Evolutionary conservation across 768 basidiomycete genomes (phyloP).

Genomic region (Strobilomyces echinocephalus): DNA sequence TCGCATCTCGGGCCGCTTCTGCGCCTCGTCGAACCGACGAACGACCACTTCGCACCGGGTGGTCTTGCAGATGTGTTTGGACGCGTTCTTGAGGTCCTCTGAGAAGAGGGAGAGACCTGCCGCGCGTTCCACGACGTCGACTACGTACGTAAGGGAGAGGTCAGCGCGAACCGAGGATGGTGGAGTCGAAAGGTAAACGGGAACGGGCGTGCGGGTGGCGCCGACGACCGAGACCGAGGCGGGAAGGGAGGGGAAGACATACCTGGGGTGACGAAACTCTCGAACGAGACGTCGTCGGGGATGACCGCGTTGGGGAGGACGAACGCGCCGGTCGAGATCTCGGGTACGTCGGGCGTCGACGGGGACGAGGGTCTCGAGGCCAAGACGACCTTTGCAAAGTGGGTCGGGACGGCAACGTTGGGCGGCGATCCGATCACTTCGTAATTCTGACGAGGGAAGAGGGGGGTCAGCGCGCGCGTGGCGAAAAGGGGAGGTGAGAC

Average conservation of each 20-base stretch:
- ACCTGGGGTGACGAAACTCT: slow-evolving; percentile 82
- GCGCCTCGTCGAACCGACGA: slow-evolving; percentile 86
- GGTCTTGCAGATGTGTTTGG: slow-evolving; percentile 85
- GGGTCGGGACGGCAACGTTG: slow-evolving; percentile 90
- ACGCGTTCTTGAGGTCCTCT: slow-evolving; percentile 62
- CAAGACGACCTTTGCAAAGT: slow-evolving; percentile 95
- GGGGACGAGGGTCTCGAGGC: slow-evolving; percentile 72
- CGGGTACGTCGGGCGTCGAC: slow-evolving; percentile 60
- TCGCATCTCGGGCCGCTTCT: slow-evolving; percentile 55
- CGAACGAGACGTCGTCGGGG: slow-evolving; percentile 74
- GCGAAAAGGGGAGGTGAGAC: slow-evolving; percentile 27
- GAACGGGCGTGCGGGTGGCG: too few species aligned
- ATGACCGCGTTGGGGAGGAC: slow-evolving; percentile 94
- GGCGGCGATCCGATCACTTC: slow-evolving; percentile 95
- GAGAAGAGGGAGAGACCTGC: slow-evolving; percentile 88
- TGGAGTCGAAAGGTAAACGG: too few species aligned
- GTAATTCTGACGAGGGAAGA: slow-evolving; percentile 61
- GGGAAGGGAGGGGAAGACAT: too few species aligned
- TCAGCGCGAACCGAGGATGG: not conserved
- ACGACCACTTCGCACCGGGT: slow-evolving; percentile 87
- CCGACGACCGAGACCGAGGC: not conserved
- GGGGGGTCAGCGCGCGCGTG: not conserved
- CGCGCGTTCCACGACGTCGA: slow-evolving; percentile 88
- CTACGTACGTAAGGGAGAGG: slow-evolving; percentile 37
- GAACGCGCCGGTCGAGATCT: slow-evolving; percentile 89